These are phyloP conservation scores for Protea cynaroides DNA, from an alignment of 164 flowering plant species.

Conservation along the genomic window DNA sequence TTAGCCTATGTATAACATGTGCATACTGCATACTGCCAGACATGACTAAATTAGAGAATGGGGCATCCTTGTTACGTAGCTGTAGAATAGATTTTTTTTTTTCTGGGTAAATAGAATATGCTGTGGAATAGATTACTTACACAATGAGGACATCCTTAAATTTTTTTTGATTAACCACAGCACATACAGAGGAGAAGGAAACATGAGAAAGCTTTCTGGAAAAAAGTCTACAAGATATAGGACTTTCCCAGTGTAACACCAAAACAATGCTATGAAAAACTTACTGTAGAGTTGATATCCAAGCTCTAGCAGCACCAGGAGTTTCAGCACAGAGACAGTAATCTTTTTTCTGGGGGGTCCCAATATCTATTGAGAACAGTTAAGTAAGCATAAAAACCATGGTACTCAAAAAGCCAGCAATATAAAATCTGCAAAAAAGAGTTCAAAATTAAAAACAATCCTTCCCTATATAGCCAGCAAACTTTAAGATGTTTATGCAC, in stretches of 20 bases:
- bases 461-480: not conserved
- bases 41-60: too few relatives aligned
- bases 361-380: slow-evolving; percentile 60
- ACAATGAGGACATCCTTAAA: not conserved
- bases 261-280: slow-evolving; percentile 23
- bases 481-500: not conserved
- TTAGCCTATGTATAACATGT: too few relatives aligned
- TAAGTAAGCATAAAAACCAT: slow-evolving; percentile 30
- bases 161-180: not conserved
- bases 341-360: slow-evolving; percentile 90
- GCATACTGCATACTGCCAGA: too few relatives aligned
- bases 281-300: slow-evolving; percentile 97
- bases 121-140: too few relatives aligned
- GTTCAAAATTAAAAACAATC: not conserved
- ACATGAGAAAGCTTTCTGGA: not conserved
- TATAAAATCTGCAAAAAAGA: too few relatives aligned
- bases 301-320: slow-evolving; percentile 97
- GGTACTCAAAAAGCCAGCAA: not conserved
- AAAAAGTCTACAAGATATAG: not conserved
- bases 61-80: too few relatives aligned
- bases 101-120: too few relatives aligned
- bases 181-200: not conserved
- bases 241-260: not conserved
- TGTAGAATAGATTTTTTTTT: too few relatives aligned
- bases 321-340: slow-evolving; percentile 97